These are phyloP conservation scores for Cutaneotrichosporon cavernicola DNA, from an alignment of 1,284 basidiomycete genomes.

Conservation along the genomic window DNA sequence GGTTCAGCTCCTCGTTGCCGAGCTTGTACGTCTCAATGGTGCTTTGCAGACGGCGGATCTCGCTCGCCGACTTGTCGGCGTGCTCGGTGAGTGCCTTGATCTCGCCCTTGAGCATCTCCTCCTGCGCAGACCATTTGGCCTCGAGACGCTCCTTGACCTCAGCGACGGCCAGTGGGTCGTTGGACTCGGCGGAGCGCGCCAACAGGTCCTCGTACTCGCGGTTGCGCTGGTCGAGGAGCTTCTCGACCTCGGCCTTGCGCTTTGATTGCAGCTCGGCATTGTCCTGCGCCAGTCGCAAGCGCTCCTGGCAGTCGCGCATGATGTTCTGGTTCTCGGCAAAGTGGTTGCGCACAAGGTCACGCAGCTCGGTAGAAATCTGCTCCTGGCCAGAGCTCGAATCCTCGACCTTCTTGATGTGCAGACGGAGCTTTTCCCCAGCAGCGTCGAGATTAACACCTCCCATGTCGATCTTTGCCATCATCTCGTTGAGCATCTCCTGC, in stretches of 20 bases:
- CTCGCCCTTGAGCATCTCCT: slow-evolving; percentile 83
- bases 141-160: slow-evolving; percentile 78
- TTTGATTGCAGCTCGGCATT: slow-evolving; percentile 83
- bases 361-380: slow-evolving; percentile 62
- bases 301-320: slow-evolving; percentile 84
- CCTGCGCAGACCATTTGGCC: slow-evolving; percentile 85
- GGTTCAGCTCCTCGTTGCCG: slow-evolving; percentile 97
- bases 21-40: slow-evolving; percentile 91
- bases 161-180: slow-evolving; percentile 12
- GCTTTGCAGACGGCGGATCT: slow-evolving; percentile 78
- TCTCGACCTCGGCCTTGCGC: slow-evolving; percentile 83
- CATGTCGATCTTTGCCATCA: slow-evolving; percentile 99
- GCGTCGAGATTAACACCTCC: slow-evolving; percentile 38
- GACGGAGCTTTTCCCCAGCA: slow-evolving; percentile 44
- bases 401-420: slow-evolving; percentile 45
- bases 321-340: slow-evolving; percentile 83
- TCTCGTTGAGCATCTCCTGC: slow-evolving; percentile 98
- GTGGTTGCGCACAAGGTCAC: slow-evolving; percentile 70
- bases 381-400: slow-evolving; percentile 17
- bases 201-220: slow-evolving; percentile 94
- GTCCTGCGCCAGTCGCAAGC: slow-evolving; percentile 83
- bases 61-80: slow-evolving; percentile 79
- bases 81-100: slow-evolving; percentile 88
- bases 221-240: slow-evolving; percentile 75
- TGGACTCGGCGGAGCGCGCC: slow-evolving; percentile 40